Base-by-base conservation (phyloP, 139 green algal species). In the Spirogloea muscicola region DNA sequence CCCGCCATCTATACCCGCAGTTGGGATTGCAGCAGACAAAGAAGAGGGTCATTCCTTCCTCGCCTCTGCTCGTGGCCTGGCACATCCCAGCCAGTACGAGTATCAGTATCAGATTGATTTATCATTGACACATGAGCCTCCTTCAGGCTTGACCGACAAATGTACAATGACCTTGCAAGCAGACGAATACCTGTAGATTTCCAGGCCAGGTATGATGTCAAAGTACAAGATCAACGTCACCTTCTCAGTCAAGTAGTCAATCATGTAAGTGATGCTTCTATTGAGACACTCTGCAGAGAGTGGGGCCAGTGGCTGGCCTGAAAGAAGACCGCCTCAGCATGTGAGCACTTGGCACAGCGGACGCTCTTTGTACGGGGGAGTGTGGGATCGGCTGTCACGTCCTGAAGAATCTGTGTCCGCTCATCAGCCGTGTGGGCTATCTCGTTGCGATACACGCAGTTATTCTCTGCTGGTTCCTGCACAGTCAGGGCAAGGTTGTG, bases 1-100 rank as follows among this genome's bases (percentile, higher is more conserved):
- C 77, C 29, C 72, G 76, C 73, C 75, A 84, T 10, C 77, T 29
- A 21, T 84, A 39, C 7, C 74, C 74, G 42, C 77, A 84, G 41
- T 79, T 84, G 2, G 55, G 38, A 40, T 82, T 82, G 60, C 74
- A 82, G 59, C 77, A 84, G 39, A 84, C 77, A 33, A 82, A 84
- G 39, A 83, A 84, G 3, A 84, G 48, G 7, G 74, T 84, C 77
- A 84, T 84, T 31, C 73, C 77, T 42, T 84, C 77, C 58, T 81
- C 72, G 33, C 66, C 42, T 3, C 72, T 29, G 33, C 64, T 77
- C 38, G 72, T 81, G 18, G 72, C 72, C 70, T 78, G n/a, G 70
- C 37, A 78, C n/a, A n/a, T n/a, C n/a, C n/a, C n/a, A n/a, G n/a
- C n/a, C n/a, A n/a, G n/a, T n/a, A n/a, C n/a, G n/a, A n/a, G n/a